Percentiles rank a stretch among this genome's conserved stretches.
phyloP scores from a whole-genome alignment of 352 stramenopile genomes.

The Elongisporangium prolatum region DNA sequence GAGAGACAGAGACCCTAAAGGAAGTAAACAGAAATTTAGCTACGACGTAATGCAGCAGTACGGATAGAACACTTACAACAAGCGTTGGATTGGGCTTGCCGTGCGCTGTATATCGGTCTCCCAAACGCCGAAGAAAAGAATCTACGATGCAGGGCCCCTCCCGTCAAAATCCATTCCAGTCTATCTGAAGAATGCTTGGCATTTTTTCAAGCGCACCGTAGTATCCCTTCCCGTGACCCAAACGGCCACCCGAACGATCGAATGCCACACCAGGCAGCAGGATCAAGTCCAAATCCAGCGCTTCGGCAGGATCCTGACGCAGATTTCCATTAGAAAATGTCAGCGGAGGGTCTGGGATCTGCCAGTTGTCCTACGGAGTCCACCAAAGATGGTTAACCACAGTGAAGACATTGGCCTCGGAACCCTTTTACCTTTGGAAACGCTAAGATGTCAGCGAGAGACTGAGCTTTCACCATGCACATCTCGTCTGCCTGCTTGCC shows the following conservation, averaged over 20 bases:
- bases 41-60: neutral
- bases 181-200: constrained; percentile 4
- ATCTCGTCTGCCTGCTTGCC: constrained; percentile 61
- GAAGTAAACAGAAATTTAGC: neutral
- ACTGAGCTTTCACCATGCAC: constrained; percentile 65
- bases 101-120: constrained; percentile 34
- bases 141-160: constrained; percentile 26
- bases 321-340: constrained; percentile 9
- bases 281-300: constrained; percentile 67
- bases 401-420: neutral
- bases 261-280: constrained; percentile 83
- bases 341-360: constrained; percentile 76
- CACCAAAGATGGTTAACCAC: constrained; percentile 10
- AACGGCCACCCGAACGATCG: constrained; percentile 60
- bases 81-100: constrained; percentile 36
- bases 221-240: constrained; percentile 87
- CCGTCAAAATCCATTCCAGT: constrained; percentile 4
- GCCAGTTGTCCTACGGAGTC: constrained; percentile 74
- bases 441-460: constrained; percentile 54
- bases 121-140: constrained; percentile 63
- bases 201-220: constrained; percentile 56
- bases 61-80: constrained; percentile 38
- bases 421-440: constrained; percentile 67
- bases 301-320: constrained; percentile 40
- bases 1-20: constrained; percentile 61